phyloP scores from a whole-genome alignment of 192 early-diverging fungal species.

The Phlyctochytrium planicorne region DNA sequence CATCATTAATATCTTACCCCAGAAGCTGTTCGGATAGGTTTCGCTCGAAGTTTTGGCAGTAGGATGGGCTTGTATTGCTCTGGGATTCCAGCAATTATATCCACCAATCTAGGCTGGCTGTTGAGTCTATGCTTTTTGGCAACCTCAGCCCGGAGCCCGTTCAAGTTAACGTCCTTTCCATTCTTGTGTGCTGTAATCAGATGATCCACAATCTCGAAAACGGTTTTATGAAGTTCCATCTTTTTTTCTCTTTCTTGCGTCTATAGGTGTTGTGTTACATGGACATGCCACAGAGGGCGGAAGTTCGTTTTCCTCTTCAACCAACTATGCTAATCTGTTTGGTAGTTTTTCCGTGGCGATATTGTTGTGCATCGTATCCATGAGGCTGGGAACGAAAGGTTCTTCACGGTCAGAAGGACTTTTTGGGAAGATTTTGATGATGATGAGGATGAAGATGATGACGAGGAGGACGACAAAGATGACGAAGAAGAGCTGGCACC shows the following conservation, averaged over 20 bases:
- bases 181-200: slow-evolving; percentile 68
- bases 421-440: too few relatives aligned
- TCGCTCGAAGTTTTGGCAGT: slow-evolving; percentile 86
- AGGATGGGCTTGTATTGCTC: slow-evolving; percentile 84
- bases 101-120: slow-evolving; percentile 90
- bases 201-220: slow-evolving; percentile 79
- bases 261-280: too few relatives aligned
- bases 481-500: too few relatives aligned
- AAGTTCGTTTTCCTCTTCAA: too few relatives aligned
- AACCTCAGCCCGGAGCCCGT: slow-evolving; percentile 69
- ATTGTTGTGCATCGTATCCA: too few relatives aligned
- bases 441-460: too few relatives aligned
- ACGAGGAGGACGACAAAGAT: too few relatives aligned
- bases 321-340: too few relatives aligned
- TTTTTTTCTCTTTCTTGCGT: background rate
- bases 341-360: too few relatives aligned
- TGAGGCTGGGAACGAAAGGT: too few relatives aligned
- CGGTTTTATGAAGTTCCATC: slow-evolving; percentile 20
- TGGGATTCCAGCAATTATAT: slow-evolving; percentile 98
- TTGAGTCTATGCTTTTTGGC: slow-evolving; percentile 65
- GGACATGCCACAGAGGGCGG: too few relatives aligned
- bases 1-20: slow-evolving; percentile 62
- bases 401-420: too few relatives aligned
- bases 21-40: slow-evolving; percentile 93
- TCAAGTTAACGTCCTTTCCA: slow-evolving; percentile 82